A percentile compares a stretch with the other conserved stretches of the same genome.
Evolutionary conservation across 805 yeast species (phyloP).

Genomic region (Candida nitratophila): DNA sequence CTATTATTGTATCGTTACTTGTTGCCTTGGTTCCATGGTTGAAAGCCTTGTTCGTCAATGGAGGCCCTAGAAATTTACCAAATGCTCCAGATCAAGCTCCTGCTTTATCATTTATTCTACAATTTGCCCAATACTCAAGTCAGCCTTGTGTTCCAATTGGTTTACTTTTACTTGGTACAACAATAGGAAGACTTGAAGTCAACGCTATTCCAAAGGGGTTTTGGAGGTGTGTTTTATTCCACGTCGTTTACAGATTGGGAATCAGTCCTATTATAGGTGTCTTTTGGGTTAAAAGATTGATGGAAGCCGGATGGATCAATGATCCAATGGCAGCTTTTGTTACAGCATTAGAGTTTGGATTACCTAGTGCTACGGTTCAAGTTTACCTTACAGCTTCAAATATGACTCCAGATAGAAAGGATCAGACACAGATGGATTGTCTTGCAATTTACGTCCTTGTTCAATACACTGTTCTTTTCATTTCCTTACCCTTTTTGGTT

Average conservation of each 20-base stretch:
- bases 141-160: conserved; percentile 52
- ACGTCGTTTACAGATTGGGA: conserved; percentile 34
- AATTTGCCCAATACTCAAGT: conserved; percentile 42
- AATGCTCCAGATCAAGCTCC: conserved; percentile 45
- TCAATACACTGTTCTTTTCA: conserved; percentile 38
- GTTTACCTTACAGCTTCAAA: conserved; percentile 54
- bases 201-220: conserved; percentile 41
- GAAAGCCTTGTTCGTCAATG: conserved; percentile 36
- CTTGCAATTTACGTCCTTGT: conserved; percentile 42
- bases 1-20: conserved; percentile 37
- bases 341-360: conserved; percentile 39
- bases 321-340: conserved; percentile 35
- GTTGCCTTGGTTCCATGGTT: conserved; percentile 51
- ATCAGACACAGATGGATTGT: conserved; percentile 44
- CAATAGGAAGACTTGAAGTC: conserved; percentile 43
- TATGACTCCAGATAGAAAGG: conserved; percentile 42
- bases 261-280: conserved; percentile 49
- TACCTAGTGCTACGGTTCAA: conserved; percentile 54
- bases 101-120: conserved; percentile 47
- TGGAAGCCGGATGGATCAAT: conserved; percentile 42
- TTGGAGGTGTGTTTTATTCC: conserved; percentile 46
- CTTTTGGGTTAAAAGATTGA: conserved; percentile 37
- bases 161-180: conserved; percentile 44
- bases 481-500: conserved; percentile 45
- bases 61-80: conserved; percentile 21